These are phyloP conservation scores for Eruca vesicaria DNA, from an alignment of 441 rosid species.

Conservation along the genomic window DNA sequence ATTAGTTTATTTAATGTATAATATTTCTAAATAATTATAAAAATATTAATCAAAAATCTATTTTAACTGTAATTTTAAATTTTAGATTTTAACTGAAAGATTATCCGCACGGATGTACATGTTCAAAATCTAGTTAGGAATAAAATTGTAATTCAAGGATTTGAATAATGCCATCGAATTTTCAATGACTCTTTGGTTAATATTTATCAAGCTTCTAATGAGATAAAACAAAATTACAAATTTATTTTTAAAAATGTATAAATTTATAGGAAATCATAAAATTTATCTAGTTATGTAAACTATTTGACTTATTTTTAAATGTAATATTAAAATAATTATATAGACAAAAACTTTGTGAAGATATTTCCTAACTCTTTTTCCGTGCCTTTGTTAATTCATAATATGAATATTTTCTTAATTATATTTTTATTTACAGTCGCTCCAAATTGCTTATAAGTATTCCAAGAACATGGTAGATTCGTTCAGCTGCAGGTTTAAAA, in stretches of 20 bases:
- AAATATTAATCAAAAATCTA: no score
- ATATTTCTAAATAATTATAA: no score
- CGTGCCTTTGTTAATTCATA: not conserved
- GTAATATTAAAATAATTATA: not conserved
- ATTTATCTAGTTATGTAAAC: not conserved
- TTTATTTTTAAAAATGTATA: no score
- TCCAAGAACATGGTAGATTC: not conserved
- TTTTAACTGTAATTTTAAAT: no score
- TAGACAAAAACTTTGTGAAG: not conserved
- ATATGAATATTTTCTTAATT: not conserved
- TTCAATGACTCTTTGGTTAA: not conserved
- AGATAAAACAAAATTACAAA: not conserved
- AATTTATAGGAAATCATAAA: not conserved
- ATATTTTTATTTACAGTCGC: not conserved
- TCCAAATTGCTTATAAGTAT: not conserved
- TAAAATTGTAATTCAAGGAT: not conserved
- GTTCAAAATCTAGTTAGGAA: no score
- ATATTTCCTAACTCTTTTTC: not conserved
- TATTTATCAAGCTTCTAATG: not conserved
- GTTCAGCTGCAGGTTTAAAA: no score
- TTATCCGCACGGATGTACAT: no score
- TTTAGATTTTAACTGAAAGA: no score
- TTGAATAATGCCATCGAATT: not conserved
- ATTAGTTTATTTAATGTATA: no score
- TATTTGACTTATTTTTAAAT: not conserved